Percentiles rank a stretch among this genome's conserved stretches.
Conservation (phyloP, 208 protist species). For the Strigomonas galati region DNA sequence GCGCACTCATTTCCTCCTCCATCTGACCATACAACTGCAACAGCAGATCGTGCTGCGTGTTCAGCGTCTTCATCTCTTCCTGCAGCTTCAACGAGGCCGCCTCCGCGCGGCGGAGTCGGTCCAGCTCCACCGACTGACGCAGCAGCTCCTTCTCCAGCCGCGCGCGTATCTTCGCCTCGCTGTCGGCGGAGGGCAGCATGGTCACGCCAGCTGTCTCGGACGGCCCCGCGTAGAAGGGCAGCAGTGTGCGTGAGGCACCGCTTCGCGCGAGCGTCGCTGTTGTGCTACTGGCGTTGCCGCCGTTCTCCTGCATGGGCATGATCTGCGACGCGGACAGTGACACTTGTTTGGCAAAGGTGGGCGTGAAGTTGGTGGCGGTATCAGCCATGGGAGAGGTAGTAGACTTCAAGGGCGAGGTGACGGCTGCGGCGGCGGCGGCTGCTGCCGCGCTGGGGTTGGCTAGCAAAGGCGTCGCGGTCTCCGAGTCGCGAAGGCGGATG, state of each 20-base stretch:
- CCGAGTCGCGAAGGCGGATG: slow-evolving; percentile 5
- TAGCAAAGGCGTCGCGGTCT: neutral
- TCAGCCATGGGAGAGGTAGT: neutral
- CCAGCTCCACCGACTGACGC: slow-evolving; percentile 70
- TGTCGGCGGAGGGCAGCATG: no score
- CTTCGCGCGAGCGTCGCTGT: no score
- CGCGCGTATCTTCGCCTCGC: neutral
- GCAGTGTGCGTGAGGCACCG: no score
- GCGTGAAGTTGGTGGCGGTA: neutral
- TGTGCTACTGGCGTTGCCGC: no score
- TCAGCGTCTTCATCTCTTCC: slow-evolving; percentile 31
- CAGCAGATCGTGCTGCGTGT: slow-evolving; percentile 57
- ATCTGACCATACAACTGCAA: slow-evolving; percentile 81
- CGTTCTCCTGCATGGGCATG: neutral
- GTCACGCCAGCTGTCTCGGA: no score
- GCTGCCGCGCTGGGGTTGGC: neutral
- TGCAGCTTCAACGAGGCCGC: slow-evolving; percentile 27
- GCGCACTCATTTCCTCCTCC: slow-evolving; percentile 44
- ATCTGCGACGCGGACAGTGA: neutral
- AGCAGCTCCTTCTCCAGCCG: slow-evolving; percentile 69
- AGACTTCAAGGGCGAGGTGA: slow-evolving; percentile 8
- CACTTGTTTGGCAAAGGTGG: no score
- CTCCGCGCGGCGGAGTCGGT: slow-evolving; percentile 39
- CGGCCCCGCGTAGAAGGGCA: no score
- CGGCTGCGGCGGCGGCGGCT: neutral